Evolutionary conservation across 129 eudicot species (phyloP), one percentile per base, ranked within the genome.

Genomic region (Rutidosis leptorrhynchoides): DNA sequence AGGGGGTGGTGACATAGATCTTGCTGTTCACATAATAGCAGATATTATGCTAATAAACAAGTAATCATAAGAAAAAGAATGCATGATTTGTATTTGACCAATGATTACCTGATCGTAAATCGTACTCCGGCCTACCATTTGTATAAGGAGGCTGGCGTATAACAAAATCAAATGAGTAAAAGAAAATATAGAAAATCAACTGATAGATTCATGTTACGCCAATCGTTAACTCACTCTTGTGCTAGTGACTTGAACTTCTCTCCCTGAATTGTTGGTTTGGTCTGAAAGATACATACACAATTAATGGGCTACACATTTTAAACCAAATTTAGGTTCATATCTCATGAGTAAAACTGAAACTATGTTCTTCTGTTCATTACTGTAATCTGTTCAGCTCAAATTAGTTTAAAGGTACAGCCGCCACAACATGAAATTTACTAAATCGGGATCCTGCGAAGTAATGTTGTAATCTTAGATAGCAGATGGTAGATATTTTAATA

Each of bases 1-100:
- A 71, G 95, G 87, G 42, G 93, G 86, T 46, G 99, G 90, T 46
- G 99, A 86, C 70, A 78, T 72, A 79, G 96, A 79, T 80, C 95
- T 84, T 71, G 73, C 96, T 93, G 90, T 67, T 83, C 43, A 46
- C 45, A 65, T 58, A 67, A 30, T 32, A 12, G 55, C 16, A 80
- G 19, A 37, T 3, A 33, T 40, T 45, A 73, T 54, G 49, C 71
- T 6, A 73, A 25, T 54, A 54, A 73, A 49, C 42, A 72, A 16
- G 2, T 48, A 45, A 52, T 16, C 32, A 54, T 3, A 29, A 28
- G n/a, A 9, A 48, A 71, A 19, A 61, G 33, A 73, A 40, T 49
- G 59, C 19, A 43, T 21, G 9, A 60, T 4, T 16, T 16, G 14
- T 37, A 61, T 29, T 56, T 49, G 46, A 43, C 52, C 22, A 32